Base-by-base conservation (phyloP, 495 filamentous ascomycete genomes). In the Echria macrotheca region DNA sequence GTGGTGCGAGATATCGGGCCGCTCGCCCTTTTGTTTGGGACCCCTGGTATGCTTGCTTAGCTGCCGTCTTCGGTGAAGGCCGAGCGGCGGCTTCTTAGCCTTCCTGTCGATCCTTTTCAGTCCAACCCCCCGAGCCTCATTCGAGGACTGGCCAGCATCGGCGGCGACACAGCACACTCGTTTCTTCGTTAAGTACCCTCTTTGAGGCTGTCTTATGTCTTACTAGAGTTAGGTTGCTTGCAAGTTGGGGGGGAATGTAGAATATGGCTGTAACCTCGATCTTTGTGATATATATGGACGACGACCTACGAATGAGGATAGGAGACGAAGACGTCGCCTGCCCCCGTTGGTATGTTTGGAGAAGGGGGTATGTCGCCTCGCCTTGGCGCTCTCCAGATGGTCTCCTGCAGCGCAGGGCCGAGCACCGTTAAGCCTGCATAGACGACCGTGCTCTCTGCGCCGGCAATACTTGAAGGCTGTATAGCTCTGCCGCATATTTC, bases 401-500 rank as follows among this genome's bases (percentile, higher is more conserved):
- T 10, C 46, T 28, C 14, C 46, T 48, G 46, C 46, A 48, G 33
- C 9, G 4, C 33, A 37, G 22, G 45, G 33, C 46, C 29, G 46
- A 26, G 12, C 33, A 37, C 19, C 8, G 44, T 24, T 4, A 17
- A 39, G 32, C 38, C 36, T 52, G 56, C 56, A 56, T 59, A 43
- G 56, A 53, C 25, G 21, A 41, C 33, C 28, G 33, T 43, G 17
- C 22, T 26, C 35, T 31, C 26, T 29, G 29, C 25, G 42, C 25
- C 40, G 32, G 33, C 43, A 44, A 39, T 29, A 39, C 35, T 35
- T 40, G 31, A 22, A 24, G 28, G 43, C 28, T 52, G 48, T 51
- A n/a, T n/a, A 33, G 43, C 54, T 26, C 28, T 35, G 38, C 50
- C 47, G 50, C 48, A 41, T 44, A 26, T 44, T 54, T 33, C 54